Percentiles rank a stretch among this genome's conserved stretches.
phyloP scores from a whole-genome alignment of 2,329 filamentous ascomycete species.

The Colletotrichum sp. region DNA sequence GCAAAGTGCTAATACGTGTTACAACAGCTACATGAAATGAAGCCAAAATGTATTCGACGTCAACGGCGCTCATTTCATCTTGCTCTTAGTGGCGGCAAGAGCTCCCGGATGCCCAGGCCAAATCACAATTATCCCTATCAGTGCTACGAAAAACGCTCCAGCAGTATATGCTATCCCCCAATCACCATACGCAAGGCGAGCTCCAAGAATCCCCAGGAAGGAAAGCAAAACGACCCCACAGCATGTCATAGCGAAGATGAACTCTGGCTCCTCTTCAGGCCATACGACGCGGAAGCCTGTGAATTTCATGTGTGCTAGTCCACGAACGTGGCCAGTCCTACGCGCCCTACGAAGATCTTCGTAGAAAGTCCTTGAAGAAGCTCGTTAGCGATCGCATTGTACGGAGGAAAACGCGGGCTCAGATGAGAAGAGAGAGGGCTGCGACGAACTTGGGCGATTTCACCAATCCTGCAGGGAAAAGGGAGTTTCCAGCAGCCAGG shows the following conservation, averaged over 20 bases:
- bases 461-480: accelerated
- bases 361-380: accelerated
- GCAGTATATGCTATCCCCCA: not conserved
- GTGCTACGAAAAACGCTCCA: not conserved
- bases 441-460: not conserved
- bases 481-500: accelerated
- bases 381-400: too few relatives aligned
- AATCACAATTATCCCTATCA: not conserved
- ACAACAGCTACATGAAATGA: accelerated
- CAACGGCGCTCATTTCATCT: not conserved
- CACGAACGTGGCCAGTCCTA: not conserved
- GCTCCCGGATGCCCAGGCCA: not conserved
- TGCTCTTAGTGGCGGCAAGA: not conserved
- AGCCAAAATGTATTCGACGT: accelerated
- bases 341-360: too few relatives aligned
- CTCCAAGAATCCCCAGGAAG: not conserved
- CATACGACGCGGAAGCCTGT: not conserved
- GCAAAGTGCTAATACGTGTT: too few relatives aligned
- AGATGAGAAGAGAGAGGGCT: too few relatives aligned
- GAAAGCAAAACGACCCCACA: too few relatives aligned
- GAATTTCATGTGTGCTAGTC: not conserved
- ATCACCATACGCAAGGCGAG: not conserved
- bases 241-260: not conserved
- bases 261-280: not conserved
- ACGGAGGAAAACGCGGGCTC: too few relatives aligned